Base-by-base conservation (phyloP, 345 rosid species). In the Isatis tinctoria region DNA sequence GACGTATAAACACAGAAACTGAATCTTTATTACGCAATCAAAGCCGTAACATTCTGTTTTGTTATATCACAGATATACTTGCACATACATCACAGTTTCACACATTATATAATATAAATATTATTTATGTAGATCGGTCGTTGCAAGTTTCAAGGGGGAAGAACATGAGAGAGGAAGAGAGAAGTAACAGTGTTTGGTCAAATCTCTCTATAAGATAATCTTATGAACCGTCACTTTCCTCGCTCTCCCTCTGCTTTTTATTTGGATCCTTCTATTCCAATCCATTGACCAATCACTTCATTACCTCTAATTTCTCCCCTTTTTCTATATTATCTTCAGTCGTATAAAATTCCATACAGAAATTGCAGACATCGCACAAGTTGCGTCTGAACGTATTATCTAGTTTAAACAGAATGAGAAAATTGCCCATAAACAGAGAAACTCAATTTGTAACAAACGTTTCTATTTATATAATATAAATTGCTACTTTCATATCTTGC, bases 251-350 rank as follows among this genome's bases (percentile, higher is more conserved):
- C 60, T 70, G 52, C 71, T 77, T 72, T 77, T 72, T 58, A 17
- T 71, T 71, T 77, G 73, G 77, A 72, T 72, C 69, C 80, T 77
- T 77, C 73, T 60, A 65, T 77, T 72, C 81, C 73, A 77, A 65
- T 77, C 4, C 81, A 66, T 77, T 77, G 81, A 77, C 81, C 81
- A 72, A 77, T 77, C 81, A 77, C 68, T 57, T 57, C 67, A 67
- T 60, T 60, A 75, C 68, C 74, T 75, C 44, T 54, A 52, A 10
- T 65, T 32, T 71, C 26, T 65, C 41, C 6, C 45, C 36, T 12
- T 56, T 77, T 24, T 27, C 30, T 33, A 57, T 45, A 18, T 76
- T 70, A 70, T 70, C 53, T 18, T 13, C 24, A 56, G 12, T 56
- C 41, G 17, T 65, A n/a, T n/a, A 36, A 45, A 45, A 47, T 6